phyloP scores from a whole-genome alignment of 345 rosid genomes.

The Brassica cretica region DNA sequence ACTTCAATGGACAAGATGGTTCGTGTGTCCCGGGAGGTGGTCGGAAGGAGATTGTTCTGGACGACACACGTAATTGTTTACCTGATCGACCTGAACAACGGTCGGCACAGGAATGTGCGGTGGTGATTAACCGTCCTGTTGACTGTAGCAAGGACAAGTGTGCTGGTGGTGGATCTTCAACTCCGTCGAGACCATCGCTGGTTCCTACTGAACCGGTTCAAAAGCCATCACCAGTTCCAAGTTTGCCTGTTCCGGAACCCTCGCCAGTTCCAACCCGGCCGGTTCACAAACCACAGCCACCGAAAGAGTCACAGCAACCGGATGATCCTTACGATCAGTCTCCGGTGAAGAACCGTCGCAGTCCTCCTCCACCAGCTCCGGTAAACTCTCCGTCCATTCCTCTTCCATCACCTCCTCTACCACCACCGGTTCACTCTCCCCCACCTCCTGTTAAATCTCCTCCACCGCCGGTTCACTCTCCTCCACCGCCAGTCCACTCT shows the following conservation, averaged over 20 bases:
- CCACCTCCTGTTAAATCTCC: slow-evolving; percentile 12
- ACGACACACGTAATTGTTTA: slow-evolving; percentile 60
- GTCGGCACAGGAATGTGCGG: slow-evolving; percentile 42
- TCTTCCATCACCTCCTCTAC: neutral
- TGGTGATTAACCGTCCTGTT: slow-evolving; percentile 52
- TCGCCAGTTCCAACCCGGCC: neutral
- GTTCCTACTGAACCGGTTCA: neutral
- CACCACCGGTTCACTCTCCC: slow-evolving; percentile 12
- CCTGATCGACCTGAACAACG: slow-evolving; percentile 52
- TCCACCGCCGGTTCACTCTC: slow-evolving; percentile 13
- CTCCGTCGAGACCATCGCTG: slow-evolving; percentile 32
- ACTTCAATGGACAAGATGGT: slow-evolving; percentile 53
- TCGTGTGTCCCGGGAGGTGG: slow-evolving; percentile 45
- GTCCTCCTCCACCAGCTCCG: slow-evolving; percentile 36
- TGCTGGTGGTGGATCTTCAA: slow-evolving; percentile 30
- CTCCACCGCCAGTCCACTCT: slow-evolving; percentile 22
- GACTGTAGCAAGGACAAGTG: slow-evolving; percentile 72
- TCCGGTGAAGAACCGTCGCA: slow-evolving; percentile 17
- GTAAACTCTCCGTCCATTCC: slow-evolving; percentile 39
- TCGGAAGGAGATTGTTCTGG: slow-evolving; percentile 40
- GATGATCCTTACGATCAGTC: slow-evolving; percentile 32
- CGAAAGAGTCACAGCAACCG: slow-evolving; percentile 25
- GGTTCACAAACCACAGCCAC: slow-evolving; percentile 28
- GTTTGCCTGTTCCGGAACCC: slow-evolving; percentile 21
- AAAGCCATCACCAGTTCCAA: slow-evolving; percentile 20